Conservation (phyloP, 495 filamentous ascomycete genomes). For the Neurospora terricola region DNA sequence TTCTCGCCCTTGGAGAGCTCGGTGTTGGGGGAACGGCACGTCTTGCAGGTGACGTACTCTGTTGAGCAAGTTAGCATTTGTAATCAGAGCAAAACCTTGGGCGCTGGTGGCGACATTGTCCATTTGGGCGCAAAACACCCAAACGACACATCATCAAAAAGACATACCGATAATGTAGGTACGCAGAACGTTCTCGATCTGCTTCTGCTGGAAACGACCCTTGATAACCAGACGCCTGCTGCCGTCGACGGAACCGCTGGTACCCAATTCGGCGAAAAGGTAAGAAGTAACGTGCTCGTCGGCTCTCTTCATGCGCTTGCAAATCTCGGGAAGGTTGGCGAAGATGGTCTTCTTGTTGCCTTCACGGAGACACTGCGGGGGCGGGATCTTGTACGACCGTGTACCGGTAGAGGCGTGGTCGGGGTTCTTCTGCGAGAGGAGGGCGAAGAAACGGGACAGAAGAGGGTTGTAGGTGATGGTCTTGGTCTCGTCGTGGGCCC, state of each 20-base stretch:
- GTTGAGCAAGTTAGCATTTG: constrained; percentile 22
- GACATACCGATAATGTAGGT: constrained; percentile 73
- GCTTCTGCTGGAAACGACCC: constrained; percentile 97
- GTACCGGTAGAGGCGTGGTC: constrained; percentile 79
- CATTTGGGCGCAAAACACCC: not conserved
- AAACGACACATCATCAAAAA: not conserved
- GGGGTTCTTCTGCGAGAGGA: constrained; percentile 86
- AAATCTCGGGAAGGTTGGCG: constrained; percentile 66
- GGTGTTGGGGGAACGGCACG: constrained; percentile 87
- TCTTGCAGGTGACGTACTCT: constrained; percentile 98
- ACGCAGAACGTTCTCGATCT: constrained; percentile 89
- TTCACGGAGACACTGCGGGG: constrained; percentile 98
- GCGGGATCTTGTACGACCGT: constrained; percentile 96
- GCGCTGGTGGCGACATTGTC: not conserved
- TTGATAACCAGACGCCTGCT: constrained; percentile 91
- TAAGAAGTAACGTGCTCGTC: constrained; percentile 97
- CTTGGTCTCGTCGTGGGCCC: constrained; percentile 68
- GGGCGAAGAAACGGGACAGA: constrained; percentile 81
- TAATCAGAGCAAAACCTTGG: not conserved
- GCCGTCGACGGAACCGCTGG: constrained; percentile 87
- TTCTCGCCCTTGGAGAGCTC: constrained; percentile 98
- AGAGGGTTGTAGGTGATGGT: constrained; percentile 76
- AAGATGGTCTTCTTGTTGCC: constrained; percentile 99
- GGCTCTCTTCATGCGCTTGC: constrained; percentile 82
- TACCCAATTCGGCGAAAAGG: constrained; percentile 96